Percentiles rank a stretch among this genome's conserved stretches.
Evolutionary conservation across 2,329 filamentous ascomycete genomes (phyloP).

Genomic region (Neofusicoccum parvum): DNA sequence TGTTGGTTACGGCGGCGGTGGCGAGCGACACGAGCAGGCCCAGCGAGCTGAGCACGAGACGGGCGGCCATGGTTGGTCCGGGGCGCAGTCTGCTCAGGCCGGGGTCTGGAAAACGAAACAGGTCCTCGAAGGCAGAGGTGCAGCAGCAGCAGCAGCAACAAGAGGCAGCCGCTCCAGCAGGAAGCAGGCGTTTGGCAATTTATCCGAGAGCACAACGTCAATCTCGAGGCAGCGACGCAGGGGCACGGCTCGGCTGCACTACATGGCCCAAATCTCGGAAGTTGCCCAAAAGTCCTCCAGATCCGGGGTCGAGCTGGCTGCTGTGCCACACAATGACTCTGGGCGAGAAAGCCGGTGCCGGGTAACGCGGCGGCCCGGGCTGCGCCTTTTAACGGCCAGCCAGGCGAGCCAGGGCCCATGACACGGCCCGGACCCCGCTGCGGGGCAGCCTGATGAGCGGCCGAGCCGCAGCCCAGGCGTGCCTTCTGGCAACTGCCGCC

Average conservation of each 20-base stretch:
- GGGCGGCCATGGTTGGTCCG: background rate
- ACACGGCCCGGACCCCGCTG: slow-evolving; percentile 9
- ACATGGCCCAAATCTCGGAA: background rate
- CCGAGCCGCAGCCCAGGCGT: background rate
- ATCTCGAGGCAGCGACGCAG: background rate
- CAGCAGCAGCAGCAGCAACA: background rate
- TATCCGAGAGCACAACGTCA: background rate
- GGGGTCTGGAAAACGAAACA: background rate
- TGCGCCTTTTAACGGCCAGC: background rate
- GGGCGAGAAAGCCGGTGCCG: background rate
- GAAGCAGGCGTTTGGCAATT: background rate
- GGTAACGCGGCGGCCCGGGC: background rate
- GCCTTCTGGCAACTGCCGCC: background rate
- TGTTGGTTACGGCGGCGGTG: background rate
- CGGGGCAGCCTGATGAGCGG: background rate
- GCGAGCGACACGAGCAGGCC: background rate
- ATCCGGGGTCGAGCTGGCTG: background rate
- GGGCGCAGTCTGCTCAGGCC: too few species aligned
- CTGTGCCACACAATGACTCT: slow-evolving; percentile 3
- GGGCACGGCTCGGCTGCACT: background rate
- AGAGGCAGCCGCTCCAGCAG: background rate
- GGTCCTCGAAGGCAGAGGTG: background rate
- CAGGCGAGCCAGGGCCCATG: background rate
- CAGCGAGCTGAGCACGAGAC: slow-evolving; percentile 4
- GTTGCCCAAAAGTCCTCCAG: background rate